These are phyloP conservation scores for Hibiscus tridactylites DNA, from an alignment of 345 rosid genomes.

Conservation along the genomic window DNA sequence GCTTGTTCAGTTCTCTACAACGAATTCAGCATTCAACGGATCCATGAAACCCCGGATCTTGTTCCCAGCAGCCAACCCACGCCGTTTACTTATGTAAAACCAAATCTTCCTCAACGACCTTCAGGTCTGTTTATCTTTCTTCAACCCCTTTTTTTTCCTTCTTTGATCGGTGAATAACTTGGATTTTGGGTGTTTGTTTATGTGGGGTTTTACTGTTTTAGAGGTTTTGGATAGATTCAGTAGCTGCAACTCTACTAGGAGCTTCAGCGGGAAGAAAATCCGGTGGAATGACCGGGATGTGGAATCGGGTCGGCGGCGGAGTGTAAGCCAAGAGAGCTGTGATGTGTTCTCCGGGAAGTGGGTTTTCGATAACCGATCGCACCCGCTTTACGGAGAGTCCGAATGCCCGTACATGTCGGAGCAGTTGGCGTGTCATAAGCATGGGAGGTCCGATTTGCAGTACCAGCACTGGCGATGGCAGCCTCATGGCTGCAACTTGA, in stretches of 20 bases:
- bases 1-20: constrained; percentile 42
- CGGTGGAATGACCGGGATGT: constrained; percentile 30
- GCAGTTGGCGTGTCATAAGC: constrained; percentile 88
- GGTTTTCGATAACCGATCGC: constrained; percentile 62
- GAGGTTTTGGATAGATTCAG: constrained; percentile 82
- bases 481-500: constrained; percentile 77
- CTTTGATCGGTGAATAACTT: background rate
- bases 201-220: constrained; percentile 35
- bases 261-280: constrained; percentile 62
- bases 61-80: constrained; percentile 9
- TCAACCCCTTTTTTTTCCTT: background rate
- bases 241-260: constrained; percentile 59
- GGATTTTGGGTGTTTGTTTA: background rate
- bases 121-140: constrained; percentile 30
- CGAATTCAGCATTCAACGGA: constrained; percentile 47
- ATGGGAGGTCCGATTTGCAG: constrained; percentile 75
- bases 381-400: constrained; percentile 78
- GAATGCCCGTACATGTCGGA: constrained; percentile 94
- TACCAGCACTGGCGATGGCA: constrained; percentile 96
- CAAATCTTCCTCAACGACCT: constrained; percentile 37
- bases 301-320: constrained; percentile 25
- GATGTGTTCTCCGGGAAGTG: constrained; percentile 81
- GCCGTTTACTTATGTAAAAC: constrained; percentile 31
- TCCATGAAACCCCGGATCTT: constrained; percentile 33
- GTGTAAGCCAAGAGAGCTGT: constrained; percentile 40